These are phyloP conservation scores for Apiospora rasikravindrae DNA, from an alignment of 2,329 filamentous ascomycete genomes.

Conservation along the genomic window DNA sequence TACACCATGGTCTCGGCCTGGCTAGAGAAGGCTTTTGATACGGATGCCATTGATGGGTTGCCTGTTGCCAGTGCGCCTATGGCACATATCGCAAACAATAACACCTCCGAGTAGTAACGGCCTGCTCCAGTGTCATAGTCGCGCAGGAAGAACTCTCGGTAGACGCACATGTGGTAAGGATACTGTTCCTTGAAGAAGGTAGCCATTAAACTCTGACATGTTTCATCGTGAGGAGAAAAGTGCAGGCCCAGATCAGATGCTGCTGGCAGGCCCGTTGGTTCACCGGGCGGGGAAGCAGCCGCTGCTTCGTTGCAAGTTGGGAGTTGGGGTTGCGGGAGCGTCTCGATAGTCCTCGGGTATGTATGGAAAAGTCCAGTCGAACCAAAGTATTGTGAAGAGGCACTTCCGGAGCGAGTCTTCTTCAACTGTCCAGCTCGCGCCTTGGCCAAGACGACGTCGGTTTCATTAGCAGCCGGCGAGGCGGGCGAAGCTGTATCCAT, in stretches of 20 bases:
- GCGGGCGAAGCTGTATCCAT: constrained; percentile 26
- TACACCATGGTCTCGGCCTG: constrained; percentile 53
- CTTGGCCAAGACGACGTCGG: constrained; percentile 35
- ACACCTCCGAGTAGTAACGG: constrained; percentile 54
- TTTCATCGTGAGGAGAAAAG: constrained; percentile 51
- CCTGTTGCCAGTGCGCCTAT: constrained; percentile 53
- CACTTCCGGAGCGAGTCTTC: constrained; percentile 43
- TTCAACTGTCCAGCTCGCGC: constrained; percentile 45
- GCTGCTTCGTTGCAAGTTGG: constrained; percentile 25
- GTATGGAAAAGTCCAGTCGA: constrained; percentile 53
- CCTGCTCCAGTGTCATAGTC: constrained; percentile 54
- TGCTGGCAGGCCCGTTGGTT: constrained; percentile 14
- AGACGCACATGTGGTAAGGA: constrained; percentile 55
- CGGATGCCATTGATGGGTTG: constrained; percentile 39
- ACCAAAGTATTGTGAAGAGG: constrained; percentile 51
- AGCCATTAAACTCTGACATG: constrained; percentile 51
- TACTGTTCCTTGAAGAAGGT: constrained; percentile 55
- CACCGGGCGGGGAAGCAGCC: constrained; percentile 23
- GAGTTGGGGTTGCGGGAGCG: constrained; percentile 13
- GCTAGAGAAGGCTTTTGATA: constrained; percentile 50
- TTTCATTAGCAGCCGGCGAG: constrained; percentile 25
- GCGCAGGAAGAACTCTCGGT: constrained; percentile 55
- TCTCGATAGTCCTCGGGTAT: constrained; percentile 36
- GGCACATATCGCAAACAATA: constrained; percentile 55
- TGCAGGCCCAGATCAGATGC: constrained; percentile 32